Conservation (phyloP, 2,329 filamentous ascomycete genomes). For the Dactylellina drechsleri region DNA sequence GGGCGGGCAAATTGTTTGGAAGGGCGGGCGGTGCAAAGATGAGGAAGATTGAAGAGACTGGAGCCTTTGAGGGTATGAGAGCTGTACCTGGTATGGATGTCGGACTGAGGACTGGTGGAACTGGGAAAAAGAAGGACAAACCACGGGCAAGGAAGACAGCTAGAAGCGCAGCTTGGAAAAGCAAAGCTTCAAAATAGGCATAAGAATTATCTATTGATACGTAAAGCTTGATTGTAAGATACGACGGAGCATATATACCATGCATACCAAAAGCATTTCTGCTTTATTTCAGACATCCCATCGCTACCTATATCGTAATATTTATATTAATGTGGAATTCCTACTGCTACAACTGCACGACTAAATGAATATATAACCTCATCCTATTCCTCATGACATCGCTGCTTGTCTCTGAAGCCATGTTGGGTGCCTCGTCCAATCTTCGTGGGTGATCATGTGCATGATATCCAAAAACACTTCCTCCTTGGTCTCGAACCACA, state of each 20-base stretch:
- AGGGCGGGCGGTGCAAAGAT: slow-evolving; percentile 71
- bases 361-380: too few relatives aligned
- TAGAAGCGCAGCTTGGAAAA: slow-evolving; percentile 65
- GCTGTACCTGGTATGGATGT: slow-evolving; percentile 73
- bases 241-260: background rate
- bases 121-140: slow-evolving; percentile 66
- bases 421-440: too few relatives aligned
- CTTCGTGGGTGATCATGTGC: too few relatives aligned
- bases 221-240: slow-evolving; percentile 32
- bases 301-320: background rate
- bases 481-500: too few relatives aligned
- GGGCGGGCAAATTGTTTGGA: slow-evolving; percentile 78
- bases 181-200: slow-evolving; percentile 59
- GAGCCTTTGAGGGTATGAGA: slow-evolving; percentile 84
- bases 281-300: background rate
- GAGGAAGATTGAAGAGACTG: slow-evolving; percentile 71
- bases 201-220: background rate
- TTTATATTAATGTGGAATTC: background rate
- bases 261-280: slow-evolving; percentile 7
- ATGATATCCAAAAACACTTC: too few relatives aligned
- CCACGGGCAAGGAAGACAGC: slow-evolving; percentile 62
- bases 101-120: slow-evolving; percentile 70
- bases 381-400: too few relatives aligned
- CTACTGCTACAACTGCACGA: background rate
- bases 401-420: too few relatives aligned